These are phyloP conservation scores for Pelargonium nanum DNA, from an alignment of 345 rosid species.

Conservation along the genomic window DNA sequence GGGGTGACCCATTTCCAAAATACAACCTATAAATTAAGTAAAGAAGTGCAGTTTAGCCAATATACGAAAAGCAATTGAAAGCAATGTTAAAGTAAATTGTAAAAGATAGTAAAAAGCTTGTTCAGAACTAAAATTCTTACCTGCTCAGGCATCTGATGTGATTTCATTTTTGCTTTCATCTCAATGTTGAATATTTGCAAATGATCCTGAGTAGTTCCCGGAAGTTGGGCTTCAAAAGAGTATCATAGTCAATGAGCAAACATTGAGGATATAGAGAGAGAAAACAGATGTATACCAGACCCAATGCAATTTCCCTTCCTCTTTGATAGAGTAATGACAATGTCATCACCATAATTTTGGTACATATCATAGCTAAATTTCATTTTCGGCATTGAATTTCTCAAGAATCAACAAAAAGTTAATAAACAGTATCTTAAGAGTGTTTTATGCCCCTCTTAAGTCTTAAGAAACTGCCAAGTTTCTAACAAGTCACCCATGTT, in stretches of 20 bases:
- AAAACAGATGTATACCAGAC: not conserved
- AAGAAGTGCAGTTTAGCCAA: not conserved
- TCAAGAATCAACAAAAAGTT: too few relatives aligned
- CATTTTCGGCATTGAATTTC: too few relatives aligned
- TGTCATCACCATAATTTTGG: too few relatives aligned
- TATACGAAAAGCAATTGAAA: not conserved
- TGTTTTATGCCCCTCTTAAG: too few relatives aligned
- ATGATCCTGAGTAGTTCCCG: slow-evolving; percentile 87
- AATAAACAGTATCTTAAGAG: too few relatives aligned
- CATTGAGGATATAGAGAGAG: too few relatives aligned
- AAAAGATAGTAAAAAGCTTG: not conserved
- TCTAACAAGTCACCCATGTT: too few relatives aligned
- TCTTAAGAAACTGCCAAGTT: too few relatives aligned
- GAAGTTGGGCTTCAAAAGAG: slow-evolving; percentile 59
- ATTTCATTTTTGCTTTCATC: slow-evolving; percentile 70
- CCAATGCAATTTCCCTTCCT: not conserved
- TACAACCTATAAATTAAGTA: slow-evolving; percentile 42
- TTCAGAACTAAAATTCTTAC: slow-evolving; percentile 18
- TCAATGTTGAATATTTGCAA: slow-evolving; percentile 86
- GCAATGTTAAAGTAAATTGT: not conserved
- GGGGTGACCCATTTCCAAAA: slow-evolving; percentile 97
- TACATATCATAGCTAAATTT: too few relatives aligned
- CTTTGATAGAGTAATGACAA: not conserved
- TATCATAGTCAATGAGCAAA: not conserved
- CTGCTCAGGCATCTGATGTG: slow-evolving; percentile 89